phyloP scores from a whole-genome alignment of 495 filamentous ascomycete genomes.

The Hypoxylon lienhwacheense region DNA sequence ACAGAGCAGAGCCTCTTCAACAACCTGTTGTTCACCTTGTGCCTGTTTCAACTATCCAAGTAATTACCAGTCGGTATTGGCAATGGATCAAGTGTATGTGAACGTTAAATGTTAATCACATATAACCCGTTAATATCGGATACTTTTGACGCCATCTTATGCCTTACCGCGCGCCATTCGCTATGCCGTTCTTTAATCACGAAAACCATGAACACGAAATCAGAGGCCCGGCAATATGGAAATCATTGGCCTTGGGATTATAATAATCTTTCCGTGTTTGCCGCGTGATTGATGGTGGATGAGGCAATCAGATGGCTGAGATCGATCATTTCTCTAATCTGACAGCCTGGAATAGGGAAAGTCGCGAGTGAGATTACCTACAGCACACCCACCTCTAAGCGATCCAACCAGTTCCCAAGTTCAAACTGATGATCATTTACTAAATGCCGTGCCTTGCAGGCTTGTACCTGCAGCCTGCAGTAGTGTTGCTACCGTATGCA shows the following conservation, averaged over 20 bases:
- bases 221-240: neutral
- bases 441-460: constrained; percentile 24
- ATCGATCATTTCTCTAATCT: constrained; percentile 27
- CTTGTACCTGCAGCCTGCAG: constrained; percentile 36
- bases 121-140: neutral
- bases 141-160: neutral
- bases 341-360: constrained; percentile 20
- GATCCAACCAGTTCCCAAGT: constrained; percentile 20
- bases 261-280: constrained; percentile 21
- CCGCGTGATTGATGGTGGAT: constrained; percentile 16
- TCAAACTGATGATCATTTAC: constrained; percentile 26
- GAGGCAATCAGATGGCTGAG: constrained; percentile 15
- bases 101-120: too few relatives aligned
- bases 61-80: too few relatives aligned
- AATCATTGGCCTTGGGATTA: neutral
- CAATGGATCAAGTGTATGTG: too few relatives aligned
- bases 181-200: constrained; percentile 7
- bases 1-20: neutral
- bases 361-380: constrained; percentile 22
- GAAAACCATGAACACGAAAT: neutral
- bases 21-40: too few relatives aligned
- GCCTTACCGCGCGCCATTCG: constrained; percentile 27
- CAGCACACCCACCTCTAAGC: constrained; percentile 24
- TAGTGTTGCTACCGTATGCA: too few relatives aligned
- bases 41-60: too few relatives aligned